Evolutionary conservation across 1,284 basidiomycete genomes (phyloP), one percentile per base, ranked within the genome.

Genomic region (Pseudozyma sp.): DNA sequence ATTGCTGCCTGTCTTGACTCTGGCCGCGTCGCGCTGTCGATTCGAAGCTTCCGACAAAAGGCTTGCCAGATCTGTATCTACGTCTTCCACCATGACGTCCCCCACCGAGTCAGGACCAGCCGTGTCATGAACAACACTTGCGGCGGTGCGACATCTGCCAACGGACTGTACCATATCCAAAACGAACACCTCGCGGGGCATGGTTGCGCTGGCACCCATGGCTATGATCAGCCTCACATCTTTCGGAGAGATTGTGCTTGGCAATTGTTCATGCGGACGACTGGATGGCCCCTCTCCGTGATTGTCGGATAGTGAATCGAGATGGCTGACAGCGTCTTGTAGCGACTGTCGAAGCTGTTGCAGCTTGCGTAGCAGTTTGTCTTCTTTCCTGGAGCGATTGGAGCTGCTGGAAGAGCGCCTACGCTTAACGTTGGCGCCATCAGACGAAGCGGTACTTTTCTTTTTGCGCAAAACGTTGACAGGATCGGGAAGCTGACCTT

Each of bases 401-500:
- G 64, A 68, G 50, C 13, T 46, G 24, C 30, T 49, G 4, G 54
- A 29, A 9, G 56, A 49, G 5, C 54, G 46, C 0, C 50, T 45
- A 17, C 52, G 33, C 30, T 24, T 13, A 19, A 47, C 29, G 30
- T 14, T 3, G 30, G 51, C 0, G 43, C 40, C 8, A 30, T 30
- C 17, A 34, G 24, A 5, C 1, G 11, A 40, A 0, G 43, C 2
- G 24, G 33, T 8, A 10, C 51, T 44, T n/a, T 44, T 55, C 34
- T 40, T 54, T 42, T 58, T 60, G 8, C 51, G 66, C 16, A 62
- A 30, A 9, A 66, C 24, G 40, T 55, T 69, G 58, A 78, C 63
- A 11, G 64, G 68, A 34, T 68, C 62, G 29, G 75, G 69, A 7
- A 78, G 53, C 49, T 79, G 78, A 5, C 63, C 69, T 33, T 73